Percentiles rank a stretch among this genome's conserved stretches.
Conservation (phyloP, 768 basidiomycete genomes). For the Lactarius pseudohatsudake region DNA sequence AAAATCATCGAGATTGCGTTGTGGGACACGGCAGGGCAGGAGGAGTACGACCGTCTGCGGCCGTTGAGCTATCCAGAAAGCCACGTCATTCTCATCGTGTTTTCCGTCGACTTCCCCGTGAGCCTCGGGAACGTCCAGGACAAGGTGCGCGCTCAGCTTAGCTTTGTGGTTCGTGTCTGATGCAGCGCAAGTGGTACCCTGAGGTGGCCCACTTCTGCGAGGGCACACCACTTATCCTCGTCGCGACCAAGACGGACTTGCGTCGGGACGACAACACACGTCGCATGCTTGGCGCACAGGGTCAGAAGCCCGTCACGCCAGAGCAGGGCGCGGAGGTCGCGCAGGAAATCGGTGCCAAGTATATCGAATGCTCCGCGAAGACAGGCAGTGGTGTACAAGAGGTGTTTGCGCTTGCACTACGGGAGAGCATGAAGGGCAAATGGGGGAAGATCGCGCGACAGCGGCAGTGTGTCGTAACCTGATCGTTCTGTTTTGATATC, state of each 20-base stretch:
- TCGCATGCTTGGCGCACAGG: constrained; percentile 88
- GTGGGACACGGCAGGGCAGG: constrained; percentile 97
- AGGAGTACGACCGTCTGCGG: constrained; percentile 90
- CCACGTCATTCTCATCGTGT: constrained; percentile 91
- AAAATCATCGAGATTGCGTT: constrained; percentile 94
- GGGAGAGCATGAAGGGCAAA: constrained; percentile 81
- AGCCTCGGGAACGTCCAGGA: constrained; percentile 89
- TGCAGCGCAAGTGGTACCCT: constrained; percentile 72
- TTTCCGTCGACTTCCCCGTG: constrained; percentile 90
- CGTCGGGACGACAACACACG: constrained; percentile 83
- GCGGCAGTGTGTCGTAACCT: constrained; percentile 69
- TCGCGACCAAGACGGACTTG: constrained; percentile 93
- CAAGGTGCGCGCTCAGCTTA: constrained; percentile 53
- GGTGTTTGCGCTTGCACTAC: constrained; percentile 86
- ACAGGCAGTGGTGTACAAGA: constrained; percentile 87
- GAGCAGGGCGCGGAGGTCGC: constrained; percentile 86
- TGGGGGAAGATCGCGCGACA: constrained; percentile 73
- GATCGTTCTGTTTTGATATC: constrained; percentile 25
- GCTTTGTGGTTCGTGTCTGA: constrained; percentile 3
- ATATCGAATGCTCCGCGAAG: constrained; percentile 94
- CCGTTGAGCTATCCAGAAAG: constrained; percentile 87
- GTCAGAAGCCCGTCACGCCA: constrained; percentile 73
- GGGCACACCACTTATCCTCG: constrained; percentile 84
- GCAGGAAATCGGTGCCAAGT: constrained; percentile 89
- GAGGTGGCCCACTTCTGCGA: constrained; percentile 93